Conservation (phyloP, 345 rosid genomes). For the Sisymbrium altissimum region DNA sequence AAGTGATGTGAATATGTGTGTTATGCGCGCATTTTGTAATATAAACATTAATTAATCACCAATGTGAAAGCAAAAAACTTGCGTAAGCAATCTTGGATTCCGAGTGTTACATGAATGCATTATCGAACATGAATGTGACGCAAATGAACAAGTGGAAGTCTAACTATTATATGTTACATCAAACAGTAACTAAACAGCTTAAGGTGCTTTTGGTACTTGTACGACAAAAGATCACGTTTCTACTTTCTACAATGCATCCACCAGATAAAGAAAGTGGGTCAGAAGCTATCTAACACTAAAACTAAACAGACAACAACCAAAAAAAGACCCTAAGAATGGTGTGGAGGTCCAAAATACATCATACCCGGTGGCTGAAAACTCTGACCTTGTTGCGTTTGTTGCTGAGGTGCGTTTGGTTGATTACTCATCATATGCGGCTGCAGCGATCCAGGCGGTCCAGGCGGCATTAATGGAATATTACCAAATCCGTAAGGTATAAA, state of each 20-base stretch:
- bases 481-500: conserved; percentile 58
- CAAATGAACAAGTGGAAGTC: not conserved
- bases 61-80: not conserved
- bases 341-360: conserved; percentile 53
- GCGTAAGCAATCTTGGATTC: not conserved
- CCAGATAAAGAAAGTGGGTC: not conserved
- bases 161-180: not conserved
- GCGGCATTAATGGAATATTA: conserved; percentile 51
- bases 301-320: not conserved
- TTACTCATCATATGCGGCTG: conserved; percentile 44
- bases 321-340: conserved; percentile 38
- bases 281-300: conserved; percentile 1
- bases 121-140: not conserved
- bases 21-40: not conserved
- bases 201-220: not conserved
- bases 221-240: not conserved
- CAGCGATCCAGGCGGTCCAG: conserved; percentile 35
- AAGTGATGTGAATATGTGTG: not conserved
- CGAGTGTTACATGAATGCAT: too few relatives aligned
- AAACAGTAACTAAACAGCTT: not conserved
- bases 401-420: conserved; percentile 38
- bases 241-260: conserved; percentile 4
- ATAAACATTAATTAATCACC: not conserved
- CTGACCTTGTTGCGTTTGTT: conserved; percentile 45
- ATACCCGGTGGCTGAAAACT: conserved; percentile 64